Evolutionary conservation across 805 yeast species (phyloP), one percentile per base, ranked within the genome.

Genomic region (Barnettozyma wickerhamii): DNA sequence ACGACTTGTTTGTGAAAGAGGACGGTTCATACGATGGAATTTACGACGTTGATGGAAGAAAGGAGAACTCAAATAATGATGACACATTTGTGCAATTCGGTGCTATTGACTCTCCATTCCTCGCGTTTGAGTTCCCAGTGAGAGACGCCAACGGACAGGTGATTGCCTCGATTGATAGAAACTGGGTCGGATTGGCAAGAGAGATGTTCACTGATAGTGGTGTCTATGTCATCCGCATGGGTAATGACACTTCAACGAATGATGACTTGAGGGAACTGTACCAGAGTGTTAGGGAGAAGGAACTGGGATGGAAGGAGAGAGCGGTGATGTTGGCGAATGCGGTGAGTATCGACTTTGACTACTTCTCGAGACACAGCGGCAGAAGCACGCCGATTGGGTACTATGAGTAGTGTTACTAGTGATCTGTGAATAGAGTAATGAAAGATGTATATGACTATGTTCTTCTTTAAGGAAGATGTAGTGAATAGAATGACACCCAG

Each of bases 181-280:
- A 89, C 61, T 93, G 96, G 93, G 95, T 85, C 6, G 99, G 99
- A 0, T 65, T 93, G 31, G 95, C 95, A 3, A 74, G 97, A 54
- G 99, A 93, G 58, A 63, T 90, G 54, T 83, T 91, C 56, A 90
- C 98, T 0, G 98, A 93, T 62, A 85, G 96, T 0, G 98, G 98
- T 47, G 90, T 88, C 2, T 91, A 93, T 60, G 77, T 90, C 23
- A 64, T 91, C 21, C 65, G 96, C 44, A 84, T 89, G 85, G 69
- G 69, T 18, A 71, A 85, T 48, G 30, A 23, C 18, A 5, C 10
- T 4, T 7, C 19, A 7, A 19, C 10, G 10, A n/a, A 28, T 14
- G 32, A 21, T 2, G n/a, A 23, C n/a, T 62, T 80, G 51, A 78
- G 71, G 13, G 68, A 65, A 27, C 49, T 67, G 29, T 78, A 79